Base-by-base conservation (phyloP, 2,329 filamentous ascomycete genomes). In the Xylariaceae sp. region DNA sequence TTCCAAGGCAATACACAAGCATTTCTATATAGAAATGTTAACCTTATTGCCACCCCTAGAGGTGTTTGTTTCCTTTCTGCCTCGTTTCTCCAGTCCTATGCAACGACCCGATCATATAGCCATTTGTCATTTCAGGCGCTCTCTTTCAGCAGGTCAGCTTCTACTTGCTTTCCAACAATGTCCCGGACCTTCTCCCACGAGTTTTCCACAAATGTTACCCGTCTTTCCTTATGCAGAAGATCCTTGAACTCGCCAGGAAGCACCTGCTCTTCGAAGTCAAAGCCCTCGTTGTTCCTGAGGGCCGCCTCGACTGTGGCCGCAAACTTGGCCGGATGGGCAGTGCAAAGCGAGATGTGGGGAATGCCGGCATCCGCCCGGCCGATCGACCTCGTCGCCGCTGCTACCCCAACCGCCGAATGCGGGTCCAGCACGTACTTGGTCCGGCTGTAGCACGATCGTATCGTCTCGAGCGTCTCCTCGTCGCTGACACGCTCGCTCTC, bases 301-400 rank as follows among this genome's bases (percentile, higher is more conserved):
- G 90, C 88, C 33, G 84, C 61, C 52, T 89, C 83, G 2, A 98
- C 90, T 0, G 89, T 89, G 21, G 78, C 78, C 0, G 84, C 81
- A 57, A 98, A 98, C 64, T 98, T 98, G 46, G 90, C 92, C 0
- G 92, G 90, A 63, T 98, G 92, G 2, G 92, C 92, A 2, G 92
- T 98, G 2, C 89, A 86, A 3, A 98, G 77, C 1, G 88, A 81
- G 54, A 98, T 84, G 61, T 94, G 85, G n/a, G 64, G 70, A 36
- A 81, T 66, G 12, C 68, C 67, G 18, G 64, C 65, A 9, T 68
- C 67, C 18, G 65, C 44, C 9, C 78, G 70, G 30, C 68, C 59
- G 23, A 85, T 71, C 3, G 86, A 88, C 41, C 88, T 75, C 38
- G 79, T 60, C 0, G 89, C 76, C 1, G 87, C 89, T 13, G 83